These are phyloP conservation scores for Tuber umbilicatum DNA, from an alignment of 495 filamentous ascomycete species.

Conservation along the genomic window DNA sequence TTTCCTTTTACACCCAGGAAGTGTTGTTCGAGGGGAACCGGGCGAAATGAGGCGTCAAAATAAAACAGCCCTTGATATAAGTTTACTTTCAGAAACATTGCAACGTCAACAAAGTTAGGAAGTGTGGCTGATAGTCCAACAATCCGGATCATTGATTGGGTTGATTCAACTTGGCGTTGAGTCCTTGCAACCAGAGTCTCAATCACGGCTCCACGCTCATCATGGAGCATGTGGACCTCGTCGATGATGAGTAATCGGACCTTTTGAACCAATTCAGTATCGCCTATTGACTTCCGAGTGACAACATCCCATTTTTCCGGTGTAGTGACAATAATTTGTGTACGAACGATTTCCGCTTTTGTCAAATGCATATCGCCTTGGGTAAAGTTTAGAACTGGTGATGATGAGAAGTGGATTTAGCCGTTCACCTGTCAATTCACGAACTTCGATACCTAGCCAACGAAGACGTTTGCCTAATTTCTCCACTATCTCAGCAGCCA, in stretches of 20 bases:
- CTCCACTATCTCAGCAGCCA: slow-evolving; percentile 91
- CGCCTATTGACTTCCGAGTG: slow-evolving; percentile 90
- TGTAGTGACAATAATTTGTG: slow-evolving; percentile 97
- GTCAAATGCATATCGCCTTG: slow-evolving; percentile 89
- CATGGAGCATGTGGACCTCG: slow-evolving; percentile 99
- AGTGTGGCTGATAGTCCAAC: slow-evolving; percentile 91
- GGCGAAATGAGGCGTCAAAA: slow-evolving; percentile 91
- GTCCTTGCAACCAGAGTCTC: slow-evolving; percentile 93
- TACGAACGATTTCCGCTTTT: slow-evolving; percentile 89
- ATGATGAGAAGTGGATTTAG: background rate
- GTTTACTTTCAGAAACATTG: slow-evolving; percentile 94
- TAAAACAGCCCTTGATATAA: slow-evolving; percentile 90
- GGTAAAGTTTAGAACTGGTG: slow-evolving; percentile 4
- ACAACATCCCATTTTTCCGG: slow-evolving; percentile 99
- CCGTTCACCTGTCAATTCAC: slow-evolving; percentile 67
- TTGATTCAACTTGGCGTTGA: slow-evolving; percentile 93
- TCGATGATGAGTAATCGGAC: slow-evolving; percentile 95
- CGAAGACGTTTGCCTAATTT: slow-evolving; percentile 91
- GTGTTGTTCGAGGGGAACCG: slow-evolving; percentile 93
- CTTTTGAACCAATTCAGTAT: slow-evolving; percentile 96
- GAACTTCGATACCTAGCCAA: slow-evolving; percentile 82
- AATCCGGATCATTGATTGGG: slow-evolving; percentile 92
- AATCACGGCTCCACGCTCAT: slow-evolving; percentile 90
- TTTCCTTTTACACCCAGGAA: slow-evolving; percentile 96
- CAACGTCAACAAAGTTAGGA: slow-evolving; percentile 93